Evolutionary conservation across 2,329 filamentous ascomycete species (phyloP), one percentile per base, ranked within the genome.

Genomic region (Colletotrichum eremochloae): DNA sequence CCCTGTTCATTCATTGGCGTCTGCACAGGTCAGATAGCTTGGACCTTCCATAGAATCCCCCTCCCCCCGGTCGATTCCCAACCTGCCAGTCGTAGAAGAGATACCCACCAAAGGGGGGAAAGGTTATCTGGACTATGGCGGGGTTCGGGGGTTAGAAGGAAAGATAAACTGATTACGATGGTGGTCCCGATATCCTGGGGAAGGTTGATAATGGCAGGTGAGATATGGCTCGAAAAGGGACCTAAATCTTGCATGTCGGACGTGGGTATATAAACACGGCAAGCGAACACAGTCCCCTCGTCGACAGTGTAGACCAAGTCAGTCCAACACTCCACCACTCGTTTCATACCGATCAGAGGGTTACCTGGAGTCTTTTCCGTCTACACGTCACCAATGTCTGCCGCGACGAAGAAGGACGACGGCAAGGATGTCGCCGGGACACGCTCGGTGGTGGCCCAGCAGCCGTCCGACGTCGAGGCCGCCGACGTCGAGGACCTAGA

Each of bases 21-120:
- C 48, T 33, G 15, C 15, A 52, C 48, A n/a, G 60, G 44, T 36
- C 60, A 69, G 69, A 72, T 72, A 72, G 69, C 69, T 64, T 72
- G 69, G 69, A 68, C 50, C 50, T 53, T 33, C 50, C 50, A 20
- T 31, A 18, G 24, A 52, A 52, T n/a, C 14, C 18, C 48, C 38
- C 38, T 29, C 29, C n/a, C 29, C 8, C 44, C 12, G 33, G 38
- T 40, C 24, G 12, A 33, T 56, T 50, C 46, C 40, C 61, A 64
- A 40, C 6, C 53, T 14, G 44, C 48, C 65, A 57, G 68, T 64
- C 66, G 63, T 64, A 44, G 46, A 42, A 42, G 60, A 72, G 69
- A 64, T 66, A 55, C 38, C 24, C 40, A 14, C 20, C 33, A 53
- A 33, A 5, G 46, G 46, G 42, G 46, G 15, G 4, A 68, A 72